phyloP scores from a whole-genome alignment of 116 monocot species.

The Posidonia oceanica region DNA sequence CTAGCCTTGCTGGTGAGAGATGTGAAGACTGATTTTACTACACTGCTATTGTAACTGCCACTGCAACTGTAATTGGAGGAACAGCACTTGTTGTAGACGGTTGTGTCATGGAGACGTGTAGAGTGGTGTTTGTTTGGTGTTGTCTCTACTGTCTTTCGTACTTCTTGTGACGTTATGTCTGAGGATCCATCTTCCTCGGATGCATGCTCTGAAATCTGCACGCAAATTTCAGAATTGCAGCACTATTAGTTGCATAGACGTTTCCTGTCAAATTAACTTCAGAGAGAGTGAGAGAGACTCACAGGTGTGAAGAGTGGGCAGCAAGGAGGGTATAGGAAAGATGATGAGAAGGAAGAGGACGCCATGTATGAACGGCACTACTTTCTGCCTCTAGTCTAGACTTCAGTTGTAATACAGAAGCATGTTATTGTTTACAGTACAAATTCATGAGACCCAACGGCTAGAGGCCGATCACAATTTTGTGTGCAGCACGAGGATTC shows the following conservation, averaged over 20 bases:
- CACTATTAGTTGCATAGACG: too few species aligned
- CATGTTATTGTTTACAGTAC: neutral
- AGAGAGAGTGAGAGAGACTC: neutral
- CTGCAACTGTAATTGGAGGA: slow-evolving; percentile 26
- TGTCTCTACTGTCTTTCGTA: neutral
- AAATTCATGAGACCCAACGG: too few species aligned
- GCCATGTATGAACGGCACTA: neutral
- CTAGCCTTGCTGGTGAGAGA: slow-evolving; percentile 17
- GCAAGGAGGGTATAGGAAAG: neutral
- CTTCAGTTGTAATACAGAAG: neutral
- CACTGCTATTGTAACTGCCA: slow-evolving; percentile 1
- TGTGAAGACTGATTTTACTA: slow-evolving; percentile 32
- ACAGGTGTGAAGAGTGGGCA: slow-evolving; percentile 4
- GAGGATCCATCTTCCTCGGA: slow-evolving; percentile 1
- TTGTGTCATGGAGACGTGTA: slow-evolving; percentile 9
- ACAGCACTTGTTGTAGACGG: slow-evolving; percentile 43
- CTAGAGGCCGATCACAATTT: too few species aligned
- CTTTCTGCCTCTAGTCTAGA: neutral
- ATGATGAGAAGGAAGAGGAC: neutral
- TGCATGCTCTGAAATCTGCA: slow-evolving; percentile 7
- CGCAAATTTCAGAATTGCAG: neutral
- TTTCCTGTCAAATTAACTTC: neutral
- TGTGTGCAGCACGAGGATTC: neutral
- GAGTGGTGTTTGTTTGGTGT: slow-evolving; percentile 1
- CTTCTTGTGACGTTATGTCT: neutral